These are phyloP conservation scores for Neolecta irregularis DNA, from an alignment of 1,139 yeast genomes.

Conservation along the genomic window DNA sequence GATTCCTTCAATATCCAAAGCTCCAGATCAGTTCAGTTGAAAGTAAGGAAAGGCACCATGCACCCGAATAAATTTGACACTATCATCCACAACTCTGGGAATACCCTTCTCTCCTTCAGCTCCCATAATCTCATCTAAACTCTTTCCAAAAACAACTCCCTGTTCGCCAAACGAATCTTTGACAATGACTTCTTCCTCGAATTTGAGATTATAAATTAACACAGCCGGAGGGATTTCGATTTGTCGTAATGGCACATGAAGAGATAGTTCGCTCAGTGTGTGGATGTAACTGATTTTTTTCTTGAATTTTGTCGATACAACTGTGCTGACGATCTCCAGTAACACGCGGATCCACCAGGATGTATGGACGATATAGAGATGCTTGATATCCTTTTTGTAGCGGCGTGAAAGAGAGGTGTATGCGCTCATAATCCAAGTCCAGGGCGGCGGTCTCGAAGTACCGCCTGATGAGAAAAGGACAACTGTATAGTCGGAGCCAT, in stretches of 20 bases:
- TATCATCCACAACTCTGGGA: conserved; percentile 23
- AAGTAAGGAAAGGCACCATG: conserved; percentile 6
- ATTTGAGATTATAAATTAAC: conserved; percentile 37
- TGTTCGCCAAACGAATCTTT: conserved; percentile 16
- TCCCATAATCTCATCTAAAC: conserved; percentile 25
- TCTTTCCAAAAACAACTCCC: conserved; percentile 13
- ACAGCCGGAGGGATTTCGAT: conserved; percentile 65
- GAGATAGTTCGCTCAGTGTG: conserved; percentile 46
- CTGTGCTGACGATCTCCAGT: conserved; percentile 50
- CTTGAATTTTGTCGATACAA: conserved; percentile 6
- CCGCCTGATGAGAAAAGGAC: conserved; percentile 74
- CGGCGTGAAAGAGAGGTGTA: conserved; percentile 51
- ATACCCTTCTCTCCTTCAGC: conserved; percentile 16
- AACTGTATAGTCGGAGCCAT: conserved; percentile 38
- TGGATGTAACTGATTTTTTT: conserved; percentile 25
- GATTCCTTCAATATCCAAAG: conserved; percentile 19
- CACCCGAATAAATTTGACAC: conserved; percentile 16
- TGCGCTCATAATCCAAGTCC: conserved; percentile 71
- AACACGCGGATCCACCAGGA: conserved; percentile 78
- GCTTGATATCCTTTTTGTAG: conserved; percentile 39
- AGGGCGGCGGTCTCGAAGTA: conserved; percentile 36
- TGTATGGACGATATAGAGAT: conserved; percentile 74
- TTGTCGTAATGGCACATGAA: conserved; percentile 53
- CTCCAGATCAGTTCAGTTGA: conserved; percentile 6
- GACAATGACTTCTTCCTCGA: conserved; percentile 22